Evolutionary conservation across 306 rosid species (phyloP).

Genomic region (Sindora glabra): DNA sequence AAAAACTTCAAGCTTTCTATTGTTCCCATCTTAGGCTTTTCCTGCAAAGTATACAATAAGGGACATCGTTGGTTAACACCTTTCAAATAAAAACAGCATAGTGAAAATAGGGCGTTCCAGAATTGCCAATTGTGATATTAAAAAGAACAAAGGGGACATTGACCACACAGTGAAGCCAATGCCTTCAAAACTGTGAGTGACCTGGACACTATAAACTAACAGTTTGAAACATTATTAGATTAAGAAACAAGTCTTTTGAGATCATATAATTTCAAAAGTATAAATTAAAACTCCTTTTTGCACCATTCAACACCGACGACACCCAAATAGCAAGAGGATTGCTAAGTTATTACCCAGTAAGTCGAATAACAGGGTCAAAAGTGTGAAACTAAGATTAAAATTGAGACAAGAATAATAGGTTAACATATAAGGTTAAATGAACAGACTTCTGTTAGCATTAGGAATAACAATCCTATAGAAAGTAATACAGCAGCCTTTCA

Average conservation of each 20-base stretch:
- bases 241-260: no score
- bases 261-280: no score
- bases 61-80: conserved; percentile 3
- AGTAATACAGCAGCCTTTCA: background rate
- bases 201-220: no score
- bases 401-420: background rate
- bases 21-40: conserved; percentile 87
- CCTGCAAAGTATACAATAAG: conserved; percentile 55
- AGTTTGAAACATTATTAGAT: no score
- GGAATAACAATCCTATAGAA: background rate
- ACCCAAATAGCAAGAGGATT: no score
- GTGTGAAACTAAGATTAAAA: background rate
- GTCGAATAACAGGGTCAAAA: background rate
- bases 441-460: background rate
- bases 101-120: background rate
- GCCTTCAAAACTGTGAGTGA: no score
- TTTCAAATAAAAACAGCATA: conserved; percentile 4
- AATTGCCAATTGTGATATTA: no score
- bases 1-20: conserved; percentile 97
- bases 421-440: background rate
- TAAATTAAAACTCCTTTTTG: no score
- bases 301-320: no score
- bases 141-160: no score
- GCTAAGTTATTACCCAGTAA: no score
- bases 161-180: no score